Percentiles rank a stretch among this genome's conserved stretches.
Evolutionary conservation across 1,284 basidiomycete species (phyloP).

Genomic region (Irpex lacteus): DNA sequence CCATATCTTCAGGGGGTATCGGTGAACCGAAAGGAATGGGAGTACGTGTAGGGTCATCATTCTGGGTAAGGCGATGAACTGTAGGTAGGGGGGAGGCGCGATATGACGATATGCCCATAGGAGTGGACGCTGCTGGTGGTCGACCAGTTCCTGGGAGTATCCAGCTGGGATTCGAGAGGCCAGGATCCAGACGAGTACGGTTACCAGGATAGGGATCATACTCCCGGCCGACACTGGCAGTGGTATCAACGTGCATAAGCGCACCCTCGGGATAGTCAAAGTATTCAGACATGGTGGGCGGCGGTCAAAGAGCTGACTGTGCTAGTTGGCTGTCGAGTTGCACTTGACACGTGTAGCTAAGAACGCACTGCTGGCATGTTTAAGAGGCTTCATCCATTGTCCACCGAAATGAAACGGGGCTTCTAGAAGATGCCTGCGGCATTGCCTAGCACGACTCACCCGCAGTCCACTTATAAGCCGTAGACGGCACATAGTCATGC

Average conservation of each 20-base stretch:
- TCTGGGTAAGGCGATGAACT: not conserved
- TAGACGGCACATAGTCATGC: not conserved
- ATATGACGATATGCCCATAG: not conserved
- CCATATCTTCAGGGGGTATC: not conserved
- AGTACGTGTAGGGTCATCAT: not conserved
- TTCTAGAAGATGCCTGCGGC: not conserved
- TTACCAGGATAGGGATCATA: conserved; percentile 10
- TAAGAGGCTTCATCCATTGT: not conserved
- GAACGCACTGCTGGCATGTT: not conserved
- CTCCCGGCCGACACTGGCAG: not conserved
- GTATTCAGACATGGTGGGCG: conserved; percentile 2
- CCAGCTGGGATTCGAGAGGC: not conserved
- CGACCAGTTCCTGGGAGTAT: not conserved
- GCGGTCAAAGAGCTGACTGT: conserved; percentile 1
- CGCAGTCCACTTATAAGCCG: not conserved
- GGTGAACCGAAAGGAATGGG: not conserved
- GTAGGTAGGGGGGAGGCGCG: too few relatives aligned
- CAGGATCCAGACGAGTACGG: not conserved
- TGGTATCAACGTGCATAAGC: too few relatives aligned
- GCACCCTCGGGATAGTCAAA: too few relatives aligned
- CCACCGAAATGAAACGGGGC: not conserved
- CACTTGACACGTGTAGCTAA: not conserved
- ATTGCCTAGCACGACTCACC: not conserved
- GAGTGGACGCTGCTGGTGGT: not conserved
- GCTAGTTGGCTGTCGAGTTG: not conserved